Evolutionary conservation across 75 land plant species (phyloP).

Genomic region (Picea glauca): DNA sequence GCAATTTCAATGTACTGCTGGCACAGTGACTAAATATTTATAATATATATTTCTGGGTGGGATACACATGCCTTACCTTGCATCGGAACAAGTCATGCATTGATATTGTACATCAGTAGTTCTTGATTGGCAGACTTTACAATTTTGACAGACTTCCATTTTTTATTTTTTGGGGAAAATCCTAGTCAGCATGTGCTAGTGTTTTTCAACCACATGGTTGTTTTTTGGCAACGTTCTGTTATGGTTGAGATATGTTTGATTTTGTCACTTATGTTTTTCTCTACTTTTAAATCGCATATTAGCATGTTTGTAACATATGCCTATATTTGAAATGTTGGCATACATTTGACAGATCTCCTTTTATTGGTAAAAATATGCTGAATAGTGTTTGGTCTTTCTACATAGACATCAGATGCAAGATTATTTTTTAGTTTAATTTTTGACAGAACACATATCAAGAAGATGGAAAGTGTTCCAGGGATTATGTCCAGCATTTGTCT

Average conservation of each 20-base stretch:
- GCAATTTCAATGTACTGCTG: background rate
- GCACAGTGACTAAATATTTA: no score
- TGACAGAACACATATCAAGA: background rate
- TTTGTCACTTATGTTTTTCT: background rate
- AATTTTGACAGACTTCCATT: conserved; percentile 3
- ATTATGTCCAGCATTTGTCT: background rate
- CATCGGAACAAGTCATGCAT: background rate
- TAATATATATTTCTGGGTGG: background rate
- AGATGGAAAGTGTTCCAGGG: background rate
- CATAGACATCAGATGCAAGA: background rate
- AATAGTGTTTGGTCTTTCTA: background rate
- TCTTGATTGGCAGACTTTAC: background rate
- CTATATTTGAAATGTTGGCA: background rate
- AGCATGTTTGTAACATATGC: background rate
- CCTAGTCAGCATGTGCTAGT: background rate
- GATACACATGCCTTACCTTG: background rate
- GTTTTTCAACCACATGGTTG: background rate
- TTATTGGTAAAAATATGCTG: background rate
- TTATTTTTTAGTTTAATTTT: background rate
- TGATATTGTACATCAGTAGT: background rate
- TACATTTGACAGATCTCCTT: background rate
- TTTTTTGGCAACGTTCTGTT: background rate
- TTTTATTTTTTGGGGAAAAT: background rate
- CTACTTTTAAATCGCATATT: background rate
- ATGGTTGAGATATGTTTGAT: background rate